These are phyloP conservation scores for Pharnaceum exiguum DNA, from an alignment of 148 eudicot genomes.

Conservation along the genomic window DNA sequence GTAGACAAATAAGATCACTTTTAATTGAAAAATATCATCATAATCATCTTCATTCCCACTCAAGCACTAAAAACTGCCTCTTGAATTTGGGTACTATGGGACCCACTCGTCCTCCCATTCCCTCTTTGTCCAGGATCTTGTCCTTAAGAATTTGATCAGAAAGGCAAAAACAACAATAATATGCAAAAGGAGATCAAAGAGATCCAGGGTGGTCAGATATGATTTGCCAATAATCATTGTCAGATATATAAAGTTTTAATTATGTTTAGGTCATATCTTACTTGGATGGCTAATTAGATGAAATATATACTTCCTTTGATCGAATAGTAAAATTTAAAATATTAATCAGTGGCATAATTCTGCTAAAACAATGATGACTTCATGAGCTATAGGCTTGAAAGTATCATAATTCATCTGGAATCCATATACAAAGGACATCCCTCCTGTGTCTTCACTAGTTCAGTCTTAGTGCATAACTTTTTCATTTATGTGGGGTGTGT, in stretches of 20 bases:
- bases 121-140: constrained; percentile 13
- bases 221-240: constrained; percentile 33
- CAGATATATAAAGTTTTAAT: constrained; percentile 3
- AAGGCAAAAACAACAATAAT: neutral
- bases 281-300: no score
- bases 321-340: neutral
- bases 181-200: constrained; percentile 4
- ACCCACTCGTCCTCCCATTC: neutral
- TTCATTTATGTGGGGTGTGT: no score
- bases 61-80: constrained; percentile 19
- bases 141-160: constrained; percentile 8
- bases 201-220: constrained; percentile 24
- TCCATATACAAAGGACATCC: neutral
- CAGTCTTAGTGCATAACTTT: no score
- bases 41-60: constrained; percentile 18
- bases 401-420: constrained; percentile 4
- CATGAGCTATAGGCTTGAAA: neutral
- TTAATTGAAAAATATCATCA: constrained; percentile 8
- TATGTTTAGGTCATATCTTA: no score
- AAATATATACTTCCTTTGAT: no score
- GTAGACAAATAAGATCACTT: constrained; percentile 17
- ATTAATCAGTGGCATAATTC: no score
- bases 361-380: no score
- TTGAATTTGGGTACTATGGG: constrained; percentile 12
- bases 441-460: neutral